Conservation (phyloP, 2,329 filamentous ascomycete genomes). For the Colletotrichum higginsianum region DNA sequence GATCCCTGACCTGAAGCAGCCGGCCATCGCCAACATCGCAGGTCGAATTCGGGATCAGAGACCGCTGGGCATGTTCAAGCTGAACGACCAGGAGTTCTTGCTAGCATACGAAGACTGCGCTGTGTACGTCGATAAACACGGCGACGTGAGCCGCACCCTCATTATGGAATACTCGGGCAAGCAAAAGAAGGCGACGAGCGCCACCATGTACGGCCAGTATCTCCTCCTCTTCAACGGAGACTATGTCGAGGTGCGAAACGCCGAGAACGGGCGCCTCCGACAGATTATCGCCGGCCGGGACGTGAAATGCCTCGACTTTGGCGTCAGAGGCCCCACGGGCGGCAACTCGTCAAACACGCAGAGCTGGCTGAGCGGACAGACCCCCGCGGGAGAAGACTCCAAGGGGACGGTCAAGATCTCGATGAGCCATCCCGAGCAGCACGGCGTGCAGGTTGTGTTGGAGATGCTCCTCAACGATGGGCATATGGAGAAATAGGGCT, state of each 20-base stretch:
- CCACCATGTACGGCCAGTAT: conserved; percentile 92
- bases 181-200: conserved; percentile 81
- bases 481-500: conserved; percentile 66
- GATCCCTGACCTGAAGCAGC: conserved; percentile 86
- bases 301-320: conserved; percentile 91
- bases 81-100: conserved; percentile 93
- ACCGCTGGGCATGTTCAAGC: conserved; percentile 95
- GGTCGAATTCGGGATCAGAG: conserved; percentile 85
- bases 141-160: conserved; percentile 92
- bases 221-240: conserved; percentile 94
- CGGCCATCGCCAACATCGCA: conserved; percentile 87
- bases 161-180: conserved; percentile 99
- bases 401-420: conserved; percentile 91
- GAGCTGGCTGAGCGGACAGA: conserved; percentile 50
- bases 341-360: conserved; percentile 54
- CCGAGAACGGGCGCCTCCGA: conserved; percentile 91
- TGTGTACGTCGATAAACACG: conserved; percentile 98
- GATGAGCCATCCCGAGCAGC: conserved; percentile 92
- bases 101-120: conserved; percentile 96
- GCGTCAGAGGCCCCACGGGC: conserved; percentile 74
- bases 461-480: conserved; percentile 95
- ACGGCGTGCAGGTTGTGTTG: conserved; percentile 88
- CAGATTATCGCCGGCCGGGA: conserved; percentile 96
- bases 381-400: conserved; percentile 60
- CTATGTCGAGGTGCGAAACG: conserved; percentile 97